Evolutionary conservation across 2,329 filamentous ascomycete genomes (phyloP).

Genomic region (Cladophialophora psammophila): DNA sequence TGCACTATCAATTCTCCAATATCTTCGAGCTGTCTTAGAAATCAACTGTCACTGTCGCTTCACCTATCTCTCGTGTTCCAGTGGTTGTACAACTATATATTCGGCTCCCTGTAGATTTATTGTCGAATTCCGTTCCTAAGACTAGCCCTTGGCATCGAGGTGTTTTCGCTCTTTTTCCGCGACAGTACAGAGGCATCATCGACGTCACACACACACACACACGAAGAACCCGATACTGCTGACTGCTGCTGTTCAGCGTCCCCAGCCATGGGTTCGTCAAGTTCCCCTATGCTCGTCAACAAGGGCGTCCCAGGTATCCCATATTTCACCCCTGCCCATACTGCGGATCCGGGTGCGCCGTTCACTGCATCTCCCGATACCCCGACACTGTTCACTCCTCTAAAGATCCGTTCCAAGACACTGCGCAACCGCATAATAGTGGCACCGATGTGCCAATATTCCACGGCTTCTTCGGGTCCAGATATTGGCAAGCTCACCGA

Average conservation of each 20-base stretch:
- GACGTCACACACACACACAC: background rate
- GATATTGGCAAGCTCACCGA: conserved; percentile 52
- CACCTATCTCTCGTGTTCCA: background rate
- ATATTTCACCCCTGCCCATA: conserved; percentile 39
- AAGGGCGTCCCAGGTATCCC: conserved; percentile 36
- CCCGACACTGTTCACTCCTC: conserved; percentile 49
- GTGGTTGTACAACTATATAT: background rate
- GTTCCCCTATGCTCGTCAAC: conserved; percentile 26
- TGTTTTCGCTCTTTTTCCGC: background rate
- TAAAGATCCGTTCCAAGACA: conserved; percentile 61
- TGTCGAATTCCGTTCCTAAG: background rate
- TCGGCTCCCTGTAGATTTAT: background rate
- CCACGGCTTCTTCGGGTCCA: conserved; percentile 41
- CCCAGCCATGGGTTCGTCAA: conserved; percentile 20
- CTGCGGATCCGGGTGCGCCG: conserved; percentile 31
- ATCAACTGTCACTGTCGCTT: conserved; percentile 6
- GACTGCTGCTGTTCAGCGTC: background rate
- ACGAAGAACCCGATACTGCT: background rate
- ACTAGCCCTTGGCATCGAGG: background rate
- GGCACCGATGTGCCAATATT: conserved; percentile 66
- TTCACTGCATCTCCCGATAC: conserved; percentile 25
- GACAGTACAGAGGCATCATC: background rate
- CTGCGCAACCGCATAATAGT: conserved; percentile 64
- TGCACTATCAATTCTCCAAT: conserved; percentile 18
- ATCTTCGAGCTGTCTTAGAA: conserved; percentile 19